phyloP scores from a whole-genome alignment of 148 eudicot species.

The Dianthus caryophyllus region DNA sequence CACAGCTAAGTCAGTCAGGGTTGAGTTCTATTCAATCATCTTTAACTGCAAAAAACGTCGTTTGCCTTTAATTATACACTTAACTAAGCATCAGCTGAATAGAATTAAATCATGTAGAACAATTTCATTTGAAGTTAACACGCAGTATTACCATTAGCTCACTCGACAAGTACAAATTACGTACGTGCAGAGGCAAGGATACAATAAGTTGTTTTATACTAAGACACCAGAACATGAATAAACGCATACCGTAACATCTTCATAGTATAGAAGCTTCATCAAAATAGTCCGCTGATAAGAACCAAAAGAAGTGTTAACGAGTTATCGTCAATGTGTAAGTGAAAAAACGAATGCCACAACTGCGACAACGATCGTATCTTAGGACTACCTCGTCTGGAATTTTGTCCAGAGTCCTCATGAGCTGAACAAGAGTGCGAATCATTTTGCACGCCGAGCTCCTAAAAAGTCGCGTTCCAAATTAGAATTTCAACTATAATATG shows the following conservation, averaged over 20 bases:
- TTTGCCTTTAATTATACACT: not conserved
- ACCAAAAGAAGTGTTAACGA: slow-evolving; percentile 8
- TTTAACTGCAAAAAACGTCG: not conserved
- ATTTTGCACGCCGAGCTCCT: slow-evolving; percentile 97
- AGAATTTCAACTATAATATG: not conserved
- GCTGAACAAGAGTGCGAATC: slow-evolving; percentile 75
- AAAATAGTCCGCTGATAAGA: slow-evolving; percentile 69
- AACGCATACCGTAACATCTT: slow-evolving; percentile 71
- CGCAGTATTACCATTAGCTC: not conserved
- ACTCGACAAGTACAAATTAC: not conserved
- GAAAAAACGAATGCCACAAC: not conserved
- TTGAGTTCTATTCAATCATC: not conserved
- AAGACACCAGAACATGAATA: not conserved
- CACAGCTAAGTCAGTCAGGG: not conserved
- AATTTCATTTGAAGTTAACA: too few relatives aligned
- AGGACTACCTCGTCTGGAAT: slow-evolving; percentile 82
- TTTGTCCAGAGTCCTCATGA: slow-evolving; percentile 89
- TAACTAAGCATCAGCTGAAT: not conserved
- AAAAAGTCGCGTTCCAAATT: slow-evolving; percentile 3
- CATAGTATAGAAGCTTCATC: slow-evolving; percentile 87
- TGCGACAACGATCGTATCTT: not conserved
- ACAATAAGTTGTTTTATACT: not conserved
- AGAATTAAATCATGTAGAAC: too few relatives aligned
- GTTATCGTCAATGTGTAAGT: not conserved
- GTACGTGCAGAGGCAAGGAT: not conserved